These are phyloP conservation scores for Colletotrichum sojae DNA, from an alignment of 2,329 filamentous ascomycete species.

Conservation along the genomic window DNA sequence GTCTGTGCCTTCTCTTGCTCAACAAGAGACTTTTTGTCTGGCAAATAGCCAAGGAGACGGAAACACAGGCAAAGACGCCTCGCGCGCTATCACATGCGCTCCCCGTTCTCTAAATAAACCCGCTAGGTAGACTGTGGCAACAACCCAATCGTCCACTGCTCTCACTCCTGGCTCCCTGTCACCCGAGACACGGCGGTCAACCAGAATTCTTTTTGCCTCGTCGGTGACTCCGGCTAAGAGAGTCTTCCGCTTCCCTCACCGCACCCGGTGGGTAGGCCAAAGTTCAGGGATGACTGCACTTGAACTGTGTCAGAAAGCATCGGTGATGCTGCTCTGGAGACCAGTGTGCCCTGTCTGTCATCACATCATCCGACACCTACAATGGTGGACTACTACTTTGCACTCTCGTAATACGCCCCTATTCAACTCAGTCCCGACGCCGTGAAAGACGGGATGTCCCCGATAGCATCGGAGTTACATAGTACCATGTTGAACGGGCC, in stretches of 20 bases:
- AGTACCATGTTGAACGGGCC: neutral
- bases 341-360: conserved; percentile 4
- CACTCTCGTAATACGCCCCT: conserved; percentile 8
- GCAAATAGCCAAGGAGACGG: neutral
- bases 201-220: conserved; percentile 9
- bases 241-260: conserved; percentile 5
- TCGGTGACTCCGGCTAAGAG: conserved; percentile 32
- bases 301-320: neutral
- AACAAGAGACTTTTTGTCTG: too few relatives aligned
- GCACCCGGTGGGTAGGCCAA: conserved; percentile 14
- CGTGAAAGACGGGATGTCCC: conserved; percentile 24
- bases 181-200: conserved; percentile 38
- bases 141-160: conserved; percentile 15
- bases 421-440: conserved; percentile 7
- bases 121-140: conserved; percentile 9
- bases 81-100: conserved; percentile 31
- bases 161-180: conserved; percentile 19
- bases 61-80: neutral
- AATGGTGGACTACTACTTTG: neutral
- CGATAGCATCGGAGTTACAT: neutral
- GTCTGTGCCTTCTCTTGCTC: too few relatives aligned
- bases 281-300: conserved; percentile 8
- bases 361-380: neutral
- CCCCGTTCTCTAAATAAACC: conserved; percentile 7
- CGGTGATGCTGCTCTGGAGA: too few relatives aligned